Percentiles rank a stretch among this genome's conserved stretches.
Evolutionary conservation across 148 eudicot genomes (phyloP).

Genomic region (Fagopyrum tataricum): DNA sequence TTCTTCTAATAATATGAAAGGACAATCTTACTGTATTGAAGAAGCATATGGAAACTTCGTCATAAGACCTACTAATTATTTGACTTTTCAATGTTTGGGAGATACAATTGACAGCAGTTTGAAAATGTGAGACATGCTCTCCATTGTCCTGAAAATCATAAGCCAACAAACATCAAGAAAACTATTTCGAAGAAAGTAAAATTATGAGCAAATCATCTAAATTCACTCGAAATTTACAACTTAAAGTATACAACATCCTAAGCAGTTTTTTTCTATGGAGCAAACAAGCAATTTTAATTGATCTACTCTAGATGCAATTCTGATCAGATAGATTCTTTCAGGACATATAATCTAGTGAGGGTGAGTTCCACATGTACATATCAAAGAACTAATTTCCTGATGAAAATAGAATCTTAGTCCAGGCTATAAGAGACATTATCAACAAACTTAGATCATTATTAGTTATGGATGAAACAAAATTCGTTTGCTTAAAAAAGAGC

Average conservation of each 20-base stretch:
- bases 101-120: slow-evolving; percentile 62
- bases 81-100: slow-evolving; percentile 71
- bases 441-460: not conserved
- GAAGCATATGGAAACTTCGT: slow-evolving; percentile 87
- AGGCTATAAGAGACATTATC: not conserved
- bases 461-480: not conserved
- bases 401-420: not conserved
- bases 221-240: slow-evolving; percentile 2
- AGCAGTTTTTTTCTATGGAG: not conserved
- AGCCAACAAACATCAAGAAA: not conserved
- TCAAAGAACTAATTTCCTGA: not conserved
- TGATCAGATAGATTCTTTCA: not conserved
- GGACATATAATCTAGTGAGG: not conserved
- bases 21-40: slow-evolving; percentile 74
- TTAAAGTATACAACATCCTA: not conserved
- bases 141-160: slow-evolving; percentile 55
- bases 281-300: not conserved
- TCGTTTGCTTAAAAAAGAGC: not conserved
- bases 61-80: slow-evolving; percentile 79
- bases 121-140: slow-evolving; percentile 55
- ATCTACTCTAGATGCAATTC: not conserved
- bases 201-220: not conserved
- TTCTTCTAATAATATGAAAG: not conserved
- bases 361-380: not conserved
- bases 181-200: not conserved